These are phyloP conservation scores for Lunularia cruciata DNA, from an alignment of 225 moss, liverwort and hornwort species.

Conservation along the genomic window DNA sequence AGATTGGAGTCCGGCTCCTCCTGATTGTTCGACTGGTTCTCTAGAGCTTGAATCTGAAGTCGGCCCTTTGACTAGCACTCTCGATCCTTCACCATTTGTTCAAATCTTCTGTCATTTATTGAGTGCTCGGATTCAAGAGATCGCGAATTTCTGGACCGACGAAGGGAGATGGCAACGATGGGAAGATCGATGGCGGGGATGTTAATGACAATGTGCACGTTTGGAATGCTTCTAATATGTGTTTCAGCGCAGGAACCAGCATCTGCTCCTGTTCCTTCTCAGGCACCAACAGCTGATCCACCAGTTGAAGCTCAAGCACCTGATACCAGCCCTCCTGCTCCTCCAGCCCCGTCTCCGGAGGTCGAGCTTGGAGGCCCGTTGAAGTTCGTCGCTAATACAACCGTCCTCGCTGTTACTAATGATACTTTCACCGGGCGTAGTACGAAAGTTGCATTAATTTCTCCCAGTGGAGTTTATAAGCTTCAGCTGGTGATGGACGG, in stretches of 20 bases:
- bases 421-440: neutral
- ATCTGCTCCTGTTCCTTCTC: neutral
- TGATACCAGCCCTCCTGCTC: neutral
- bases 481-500: slow-evolving; percentile 22
- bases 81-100: no score
- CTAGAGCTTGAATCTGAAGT: no score
- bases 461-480: neutral
- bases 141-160: no score
- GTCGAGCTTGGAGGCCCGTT: neutral
- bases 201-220: neutral
- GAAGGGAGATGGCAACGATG: no score
- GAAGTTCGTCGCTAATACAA: neutral
- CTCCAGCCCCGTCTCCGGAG: neutral
- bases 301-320: neutral
- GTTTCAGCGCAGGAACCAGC: neutral
- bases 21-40: no score
- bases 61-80: no score
- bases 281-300: neutral
- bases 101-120: no score
- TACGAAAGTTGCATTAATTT: neutral
- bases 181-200: neutral
- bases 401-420: neutral
- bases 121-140: no score
- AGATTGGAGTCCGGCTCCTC: no score
- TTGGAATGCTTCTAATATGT: slow-evolving; percentile 1